phyloP scores from a whole-genome alignment of 2,329 filamentous ascomycete genomes.

The Penicillium sp. region DNA sequence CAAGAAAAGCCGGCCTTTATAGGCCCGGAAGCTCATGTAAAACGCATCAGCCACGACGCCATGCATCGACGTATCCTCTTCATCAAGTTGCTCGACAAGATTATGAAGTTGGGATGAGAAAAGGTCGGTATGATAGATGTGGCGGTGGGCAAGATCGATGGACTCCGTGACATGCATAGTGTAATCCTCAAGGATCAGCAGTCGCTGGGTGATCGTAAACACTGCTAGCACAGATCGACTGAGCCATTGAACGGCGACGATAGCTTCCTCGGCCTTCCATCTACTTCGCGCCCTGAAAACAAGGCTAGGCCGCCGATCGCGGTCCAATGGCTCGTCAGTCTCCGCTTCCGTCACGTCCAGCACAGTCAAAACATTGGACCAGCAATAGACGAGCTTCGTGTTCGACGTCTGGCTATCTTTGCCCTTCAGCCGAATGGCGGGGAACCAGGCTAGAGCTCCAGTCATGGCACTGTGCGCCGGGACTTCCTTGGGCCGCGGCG shows the following conservation, averaged over 20 bases:
- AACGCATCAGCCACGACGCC: conserved; percentile 96
- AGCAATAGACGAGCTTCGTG: conserved; percentile 91
- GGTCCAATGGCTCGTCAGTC: conserved; percentile 57
- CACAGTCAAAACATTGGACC: conserved; percentile 96
- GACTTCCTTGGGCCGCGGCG: conserved; percentile 84
- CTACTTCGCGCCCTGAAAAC: conserved; percentile 78
- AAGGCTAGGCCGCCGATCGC: conserved; percentile 73
- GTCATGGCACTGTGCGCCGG: conserved; percentile 87
- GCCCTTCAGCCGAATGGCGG: conserved; percentile 85
- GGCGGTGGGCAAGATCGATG: conserved; percentile 85
- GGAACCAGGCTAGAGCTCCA: conserved; percentile 95
- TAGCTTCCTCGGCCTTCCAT: conserved; percentile 92
- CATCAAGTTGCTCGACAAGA: conserved; percentile 83
- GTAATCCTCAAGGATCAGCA: conserved; percentile 88
- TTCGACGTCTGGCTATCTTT: conserved; percentile 65
- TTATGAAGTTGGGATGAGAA: conserved; percentile 84
- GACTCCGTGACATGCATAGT: conserved; percentile 89
- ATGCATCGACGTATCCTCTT: conserved; percentile 85
- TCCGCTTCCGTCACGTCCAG: conserved; percentile 78
- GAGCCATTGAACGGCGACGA: conserved; percentile 95
- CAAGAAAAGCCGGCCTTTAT: conserved; percentile 89
- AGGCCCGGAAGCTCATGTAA: conserved; percentile 94
- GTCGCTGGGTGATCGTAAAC: conserved; percentile 87
- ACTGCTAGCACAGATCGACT: conserved; percentile 89
- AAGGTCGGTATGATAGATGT: conserved; percentile 86